Conservation (phyloP, 257 asterid species). For the Forsythia viridissima region DNA sequence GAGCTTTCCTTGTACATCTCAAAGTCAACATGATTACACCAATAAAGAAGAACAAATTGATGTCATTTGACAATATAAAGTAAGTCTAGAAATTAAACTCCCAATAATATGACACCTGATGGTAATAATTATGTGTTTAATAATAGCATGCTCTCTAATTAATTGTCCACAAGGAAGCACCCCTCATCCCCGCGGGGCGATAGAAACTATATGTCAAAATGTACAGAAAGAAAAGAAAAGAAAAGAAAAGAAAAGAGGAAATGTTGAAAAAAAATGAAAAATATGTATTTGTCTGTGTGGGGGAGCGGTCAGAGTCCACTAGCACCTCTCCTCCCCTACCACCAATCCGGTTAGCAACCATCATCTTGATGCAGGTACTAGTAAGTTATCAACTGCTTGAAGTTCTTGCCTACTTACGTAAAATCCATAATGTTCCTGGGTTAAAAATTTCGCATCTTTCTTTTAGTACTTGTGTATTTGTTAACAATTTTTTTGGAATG, state of each 20-base stretch:
- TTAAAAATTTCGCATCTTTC: not conserved
- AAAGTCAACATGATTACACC: too few relatives aligned
- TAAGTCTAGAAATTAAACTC: not conserved
- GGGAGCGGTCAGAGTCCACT: not conserved
- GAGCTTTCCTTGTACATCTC: too few relatives aligned
- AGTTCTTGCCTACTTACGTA: not conserved
- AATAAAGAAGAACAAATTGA: too few relatives aligned
- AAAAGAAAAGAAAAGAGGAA: not conserved
- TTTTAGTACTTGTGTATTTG: not conserved
- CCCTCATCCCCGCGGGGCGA: not conserved
- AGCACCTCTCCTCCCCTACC: not conserved
- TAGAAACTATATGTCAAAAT: not conserved
- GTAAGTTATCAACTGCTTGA: not conserved
- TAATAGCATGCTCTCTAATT: not conserved
- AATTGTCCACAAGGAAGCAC: not conserved
- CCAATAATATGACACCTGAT: not conserved
- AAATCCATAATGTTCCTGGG: not conserved
- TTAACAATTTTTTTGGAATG: not conserved
- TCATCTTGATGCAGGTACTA: not conserved
- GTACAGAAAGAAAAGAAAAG: not conserved
- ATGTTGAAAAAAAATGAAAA: not conserved
- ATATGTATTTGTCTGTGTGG: not conserved
- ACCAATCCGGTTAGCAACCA: not conserved
- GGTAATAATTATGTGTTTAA: too few relatives aligned
- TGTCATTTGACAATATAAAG: not conserved